A percentile compares a stretch with the other conserved stretches of the same genome.
Evolutionary conservation across 2,329 filamentous ascomycete genomes (phyloP).

Genomic region (Pleoardoris graminearum): DNA sequence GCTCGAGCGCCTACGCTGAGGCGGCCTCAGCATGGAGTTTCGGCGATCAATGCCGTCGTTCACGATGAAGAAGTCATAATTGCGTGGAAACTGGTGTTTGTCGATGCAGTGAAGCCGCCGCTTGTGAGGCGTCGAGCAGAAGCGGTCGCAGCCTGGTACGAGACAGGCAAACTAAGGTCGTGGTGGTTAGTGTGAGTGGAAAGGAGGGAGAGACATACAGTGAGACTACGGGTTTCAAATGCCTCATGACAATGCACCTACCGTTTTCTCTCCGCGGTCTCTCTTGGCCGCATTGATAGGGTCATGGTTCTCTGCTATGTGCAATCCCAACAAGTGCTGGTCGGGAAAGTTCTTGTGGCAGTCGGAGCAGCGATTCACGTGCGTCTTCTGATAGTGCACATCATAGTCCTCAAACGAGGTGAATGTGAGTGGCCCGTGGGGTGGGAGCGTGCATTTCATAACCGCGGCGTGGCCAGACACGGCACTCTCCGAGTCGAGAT

Average conservation of each 20-base stretch:
- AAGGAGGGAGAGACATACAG: not conserved
- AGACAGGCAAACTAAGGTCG: constrained; percentile 76
- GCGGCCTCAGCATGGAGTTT: constrained; percentile 70
- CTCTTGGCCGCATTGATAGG: constrained; percentile 71
- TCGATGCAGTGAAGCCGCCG: constrained; percentile 86
- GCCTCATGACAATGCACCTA: constrained; percentile 50
- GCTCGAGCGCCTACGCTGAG: constrained; percentile 40
- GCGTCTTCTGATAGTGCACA: constrained; percentile 77
- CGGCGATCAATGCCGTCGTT: constrained; percentile 88
- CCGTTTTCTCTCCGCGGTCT: constrained; percentile 84
- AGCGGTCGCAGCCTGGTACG: constrained; percentile 81
- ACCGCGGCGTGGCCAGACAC: constrained; percentile 43
- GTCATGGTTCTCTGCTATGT: constrained; percentile 92
- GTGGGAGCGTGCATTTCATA: constrained; percentile 82
- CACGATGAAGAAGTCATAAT: constrained; percentile 62
- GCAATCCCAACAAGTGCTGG: constrained; percentile 74
- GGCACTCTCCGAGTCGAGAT: constrained; percentile 56
- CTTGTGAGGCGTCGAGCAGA: constrained; percentile 82
- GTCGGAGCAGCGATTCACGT: constrained; percentile 81
- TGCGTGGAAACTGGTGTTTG: constrained; percentile 85
- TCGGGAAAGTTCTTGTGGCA: constrained; percentile 90
- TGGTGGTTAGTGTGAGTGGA: constrained; percentile 1
- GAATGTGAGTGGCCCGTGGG: constrained; percentile 75
- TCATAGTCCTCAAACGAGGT: constrained; percentile 79
- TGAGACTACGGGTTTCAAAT: not conserved